A percentile compares a stretch with the other conserved stretches of the same genome.
Conservation (phyloP, 106 monocot species). For the Dendrobium catenatum region DNA sequence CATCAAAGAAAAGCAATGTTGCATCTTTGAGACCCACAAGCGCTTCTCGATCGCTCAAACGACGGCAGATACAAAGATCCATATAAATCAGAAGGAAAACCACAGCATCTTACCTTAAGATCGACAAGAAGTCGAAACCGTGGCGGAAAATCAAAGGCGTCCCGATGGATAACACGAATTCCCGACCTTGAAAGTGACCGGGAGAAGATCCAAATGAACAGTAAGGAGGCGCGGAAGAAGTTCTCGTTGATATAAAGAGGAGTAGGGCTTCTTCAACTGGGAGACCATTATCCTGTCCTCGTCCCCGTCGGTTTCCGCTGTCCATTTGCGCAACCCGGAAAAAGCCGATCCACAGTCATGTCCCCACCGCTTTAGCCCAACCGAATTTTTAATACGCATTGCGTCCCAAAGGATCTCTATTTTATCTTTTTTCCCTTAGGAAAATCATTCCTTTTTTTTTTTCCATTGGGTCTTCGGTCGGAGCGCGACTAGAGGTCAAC, state of each 20-base stretch:
- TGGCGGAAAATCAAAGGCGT: background rate
- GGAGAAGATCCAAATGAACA: background rate
- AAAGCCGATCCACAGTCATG: background rate
- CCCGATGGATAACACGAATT: background rate
- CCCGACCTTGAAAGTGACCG: background rate
- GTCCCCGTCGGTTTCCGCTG: background rate
- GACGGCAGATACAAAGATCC: background rate
- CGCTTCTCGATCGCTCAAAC: background rate
- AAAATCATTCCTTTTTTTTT: no score
- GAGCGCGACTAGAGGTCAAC: no score
- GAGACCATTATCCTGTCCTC: background rate
- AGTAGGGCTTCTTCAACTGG: background rate
- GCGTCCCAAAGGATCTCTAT: background rate
- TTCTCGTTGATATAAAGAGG: background rate
- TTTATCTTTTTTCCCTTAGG: no score
- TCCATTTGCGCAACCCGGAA: conserved; percentile 1
- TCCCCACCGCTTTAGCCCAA: conserved; percentile 9
- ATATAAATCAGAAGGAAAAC: background rate
- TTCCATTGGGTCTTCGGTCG: no score
- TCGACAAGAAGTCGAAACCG: background rate
- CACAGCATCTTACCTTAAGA: background rate
- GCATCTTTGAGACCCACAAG: background rate
- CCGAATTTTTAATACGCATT: background rate
- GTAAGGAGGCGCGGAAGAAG: background rate
- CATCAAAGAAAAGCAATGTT: background rate